Percentiles rank a stretch among this genome's conserved stretches.
Evolutionary conservation across 2,329 filamentous ascomycete genomes (phyloP).

Genomic region (Xylaria multiplex): DNA sequence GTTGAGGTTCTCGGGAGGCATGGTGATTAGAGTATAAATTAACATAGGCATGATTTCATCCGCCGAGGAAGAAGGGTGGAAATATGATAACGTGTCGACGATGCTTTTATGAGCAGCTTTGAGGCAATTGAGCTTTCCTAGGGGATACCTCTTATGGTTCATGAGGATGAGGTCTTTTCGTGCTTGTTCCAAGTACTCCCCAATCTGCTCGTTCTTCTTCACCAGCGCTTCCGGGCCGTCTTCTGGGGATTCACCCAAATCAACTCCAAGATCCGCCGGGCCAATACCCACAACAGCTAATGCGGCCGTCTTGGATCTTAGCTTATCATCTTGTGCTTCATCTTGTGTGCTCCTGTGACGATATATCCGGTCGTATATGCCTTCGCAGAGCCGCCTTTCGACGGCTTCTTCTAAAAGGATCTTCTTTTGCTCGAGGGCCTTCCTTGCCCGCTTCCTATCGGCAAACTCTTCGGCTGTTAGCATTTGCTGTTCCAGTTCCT

Average conservation of each 20-base stretch:
- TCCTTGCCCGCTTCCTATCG: constrained; percentile 80
- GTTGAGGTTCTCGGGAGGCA: constrained; percentile 84
- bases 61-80: constrained; percentile 83
- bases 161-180: constrained; percentile 78
- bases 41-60: constrained; percentile 97
- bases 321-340: constrained; percentile 92
- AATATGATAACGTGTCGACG: constrained; percentile 80
- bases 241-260: constrained; percentile 68
- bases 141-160: constrained; percentile 85
- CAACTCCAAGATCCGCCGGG: constrained; percentile 82
- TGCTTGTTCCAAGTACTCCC: constrained; percentile 76
- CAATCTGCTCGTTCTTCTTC: constrained; percentile 74
- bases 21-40: constrained; percentile 94
- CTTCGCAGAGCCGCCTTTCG: constrained; percentile 85
- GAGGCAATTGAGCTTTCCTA: constrained; percentile 90
- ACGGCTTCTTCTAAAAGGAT: constrained; percentile 87
- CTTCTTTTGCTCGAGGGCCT: constrained; percentile 80
- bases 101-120: constrained; percentile 93
- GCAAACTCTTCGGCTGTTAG: constrained; percentile 87
- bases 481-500: constrained; percentile 78
- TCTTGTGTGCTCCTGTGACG: constrained; percentile 91
- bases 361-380: constrained; percentile 88
- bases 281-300: constrained; percentile 92
- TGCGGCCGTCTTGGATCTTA: constrained; percentile 92
- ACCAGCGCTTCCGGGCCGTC: constrained; percentile 66